Base-by-base conservation (phyloP, 345 rosid species). In the Noccaea bulbosa region DNA sequence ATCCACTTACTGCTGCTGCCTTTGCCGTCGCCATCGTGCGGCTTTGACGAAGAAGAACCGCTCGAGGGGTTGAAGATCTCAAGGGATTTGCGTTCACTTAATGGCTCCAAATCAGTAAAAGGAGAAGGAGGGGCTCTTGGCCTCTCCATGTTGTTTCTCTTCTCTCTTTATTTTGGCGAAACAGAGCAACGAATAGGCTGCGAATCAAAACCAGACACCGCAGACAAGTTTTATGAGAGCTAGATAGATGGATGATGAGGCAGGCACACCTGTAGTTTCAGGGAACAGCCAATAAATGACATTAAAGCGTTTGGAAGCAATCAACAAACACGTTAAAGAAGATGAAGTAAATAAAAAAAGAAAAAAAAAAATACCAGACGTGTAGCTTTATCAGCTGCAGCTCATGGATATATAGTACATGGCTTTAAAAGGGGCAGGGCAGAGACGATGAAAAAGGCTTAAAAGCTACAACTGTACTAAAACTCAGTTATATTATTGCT, bases 1-100 rank as follows among this genome's bases (percentile, higher is more conserved):
- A 87, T 84, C 94, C 96, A 87, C 79, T 83, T 89, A 73, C 71
- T 72, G 30, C 66, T 56, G 59, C 73, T 53, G 24, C 46, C 72
- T 20, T 66, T 64, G 39, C 65, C 12, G 55, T 67, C 8, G 8
- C 46, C 41, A 58, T 62, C 44, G 0, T 34, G 11, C 46, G 65
- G 64, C 74, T 70, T 70, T 50, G 75, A 70, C 12, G 67, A 75
- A 6, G 78, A 68, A 11, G 59, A 49, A 62, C 45, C 72, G 56
- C 17, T 63, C 46, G 17, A 59, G 20, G 84, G 79, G 37, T 73
- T 75, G 15, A 79, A 81, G 8, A 79, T 33, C 51, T 85, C 78
- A 5, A 76, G 73, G 30, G 86, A 75, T 48, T 40, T 68, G 24
- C 69, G 77, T 39, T 78, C 79, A 38, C 20, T 62, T 62, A 38